Evolutionary conservation across 108 stramenopile genomes (phyloP).

Genomic region (Phaeodactylum tricornutum): DNA sequence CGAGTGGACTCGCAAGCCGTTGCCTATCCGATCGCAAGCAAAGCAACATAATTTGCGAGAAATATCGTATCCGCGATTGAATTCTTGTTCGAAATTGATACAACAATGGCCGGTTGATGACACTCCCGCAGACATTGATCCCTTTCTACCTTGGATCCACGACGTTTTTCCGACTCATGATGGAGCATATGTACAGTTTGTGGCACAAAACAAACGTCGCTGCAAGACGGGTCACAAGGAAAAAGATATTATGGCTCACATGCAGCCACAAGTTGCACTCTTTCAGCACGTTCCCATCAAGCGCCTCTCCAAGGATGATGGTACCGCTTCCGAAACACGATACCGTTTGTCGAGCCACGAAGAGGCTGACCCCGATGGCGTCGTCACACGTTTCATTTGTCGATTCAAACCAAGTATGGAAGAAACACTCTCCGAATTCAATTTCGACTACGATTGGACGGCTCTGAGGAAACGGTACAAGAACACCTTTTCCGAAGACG

Average conservation of each 20-base stretch:
- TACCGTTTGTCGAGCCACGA: slow-evolving; percentile 70
- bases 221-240: slow-evolving; percentile 44
- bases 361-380: slow-evolving; percentile 69
- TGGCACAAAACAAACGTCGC: slow-evolving; percentile 78
- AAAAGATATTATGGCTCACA: slow-evolving; percentile 17
- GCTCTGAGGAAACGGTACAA: slow-evolving; percentile 45
- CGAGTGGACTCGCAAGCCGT: slow-evolving; percentile 25
- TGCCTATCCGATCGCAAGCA: slow-evolving; percentile 16
- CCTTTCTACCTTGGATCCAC: slow-evolving; percentile 87
- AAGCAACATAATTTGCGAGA: not conserved
- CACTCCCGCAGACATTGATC: slow-evolving; percentile 58
- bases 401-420: slow-evolving; percentile 66
- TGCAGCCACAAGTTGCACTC: slow-evolving; percentile 62
- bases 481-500: slow-evolving; percentile 42
- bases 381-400: slow-evolving; percentile 80
- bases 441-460: slow-evolving; percentile 75
- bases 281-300: slow-evolving; percentile 84
- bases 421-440: slow-evolving; percentile 55
- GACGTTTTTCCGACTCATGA: slow-evolving; percentile 80
- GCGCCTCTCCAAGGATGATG: slow-evolving; percentile 14
- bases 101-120: slow-evolving; percentile 68
- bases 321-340: slow-evolving; percentile 13
- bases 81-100: slow-evolving; percentile 28
- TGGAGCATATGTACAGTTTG: slow-evolving; percentile 70
- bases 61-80: slow-evolving; percentile 13